These are phyloP conservation scores for Byssothecium circinans DNA, from an alignment of 2,329 filamentous ascomycete species.

Conservation along the genomic window DNA sequence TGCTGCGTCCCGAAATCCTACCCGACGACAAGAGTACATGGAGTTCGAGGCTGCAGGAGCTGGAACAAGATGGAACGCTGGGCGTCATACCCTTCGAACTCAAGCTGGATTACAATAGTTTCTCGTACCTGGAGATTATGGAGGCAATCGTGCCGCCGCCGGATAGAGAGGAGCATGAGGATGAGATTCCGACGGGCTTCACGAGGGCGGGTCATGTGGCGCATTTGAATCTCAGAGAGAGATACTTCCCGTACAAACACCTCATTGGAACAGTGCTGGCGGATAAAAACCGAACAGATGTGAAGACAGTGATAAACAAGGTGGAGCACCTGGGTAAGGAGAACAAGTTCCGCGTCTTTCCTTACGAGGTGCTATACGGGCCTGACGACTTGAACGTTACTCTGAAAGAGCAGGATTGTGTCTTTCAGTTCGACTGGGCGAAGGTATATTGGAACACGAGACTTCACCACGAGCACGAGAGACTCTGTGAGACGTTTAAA, in stretches of 20 bases:
- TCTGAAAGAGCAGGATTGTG: conserved; percentile 77
- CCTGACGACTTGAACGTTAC: conserved; percentile 81
- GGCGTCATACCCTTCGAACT: conserved; percentile 75
- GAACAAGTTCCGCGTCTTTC: conserved; percentile 87
- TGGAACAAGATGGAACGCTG: conserved; percentile 69
- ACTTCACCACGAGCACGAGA: conserved; percentile 83
- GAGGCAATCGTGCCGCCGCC: conserved; percentile 66
- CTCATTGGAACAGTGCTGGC: conserved; percentile 82
- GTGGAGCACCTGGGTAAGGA: conserved; percentile 82
- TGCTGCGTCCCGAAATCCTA: conserved; percentile 49
- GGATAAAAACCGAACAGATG: conserved; percentile 76
- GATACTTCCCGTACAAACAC: conserved; percentile 82
- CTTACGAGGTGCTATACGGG: conserved; percentile 86
- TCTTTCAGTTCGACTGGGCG: conserved; percentile 90
- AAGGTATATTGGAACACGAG: conserved; percentile 99
- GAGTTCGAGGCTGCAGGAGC: conserved; percentile 69
- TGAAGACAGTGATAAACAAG: conserved; percentile 95
- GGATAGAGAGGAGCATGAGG: conserved; percentile 71
- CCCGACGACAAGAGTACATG: conserved; percentile 68
- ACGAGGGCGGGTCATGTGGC: conserved; percentile 91
- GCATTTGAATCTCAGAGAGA: conserved; percentile 84
- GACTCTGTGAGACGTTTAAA: conserved; percentile 74
- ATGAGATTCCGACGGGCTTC: conserved; percentile 83
- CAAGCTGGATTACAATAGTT: conserved; percentile 79
- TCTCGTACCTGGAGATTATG: conserved; percentile 86